Base-by-base conservation (phyloP, 2,329 filamentous ascomycete species). In the Penicillium paneum region DNA sequence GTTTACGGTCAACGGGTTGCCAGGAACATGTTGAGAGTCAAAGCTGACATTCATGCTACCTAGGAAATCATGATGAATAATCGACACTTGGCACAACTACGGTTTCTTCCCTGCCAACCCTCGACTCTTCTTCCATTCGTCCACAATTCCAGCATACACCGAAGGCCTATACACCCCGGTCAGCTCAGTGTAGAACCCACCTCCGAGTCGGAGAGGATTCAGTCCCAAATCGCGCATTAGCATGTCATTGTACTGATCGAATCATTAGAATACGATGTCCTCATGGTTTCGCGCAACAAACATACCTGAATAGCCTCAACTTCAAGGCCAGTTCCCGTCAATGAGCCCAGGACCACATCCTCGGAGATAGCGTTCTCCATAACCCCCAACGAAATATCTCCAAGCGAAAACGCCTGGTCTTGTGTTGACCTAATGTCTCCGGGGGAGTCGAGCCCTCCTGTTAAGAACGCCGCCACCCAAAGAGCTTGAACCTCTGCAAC, bases 401-500 rank as follows among this genome's bases (percentile, higher is more conserved):
- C 15, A 15, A 64, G 43, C 5, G 4, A 26, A n/a, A 63, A 49
- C 2, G 19, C 32, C 0, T 24, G 24, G 19, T 15, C 3, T 17
- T 35, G 7, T 5, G 10, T 3, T 11, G 45, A n/a, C 1, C 15
- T 32, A 4, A n/a, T 13, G 7, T 29, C 39, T 17, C 8, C 10
- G 0, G 41, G 12, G 41, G 40, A 35, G n/a, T 65, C 62, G 5
- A 67, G 48, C 2, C 52, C 57, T 2, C 61, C 60, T 0, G 57
- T 66, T 17, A 67, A 45, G 24, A 67, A 67, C 5, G 59, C 62
- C 1, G 57, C 53, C 6, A 57, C 60, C 65, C 65, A 66, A 8
- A 67, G 52, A 15, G 62, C 64, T 34, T 66, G 64, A 2, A 65
- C 59, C 46, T 67, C 64, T 3, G 62, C 62, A 3, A 67, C 57